Percentiles rank a stretch among this genome's conserved stretches.
Conservation (phyloP, 805 yeast genomes). For the Saturnispora ahearnii region DNA sequence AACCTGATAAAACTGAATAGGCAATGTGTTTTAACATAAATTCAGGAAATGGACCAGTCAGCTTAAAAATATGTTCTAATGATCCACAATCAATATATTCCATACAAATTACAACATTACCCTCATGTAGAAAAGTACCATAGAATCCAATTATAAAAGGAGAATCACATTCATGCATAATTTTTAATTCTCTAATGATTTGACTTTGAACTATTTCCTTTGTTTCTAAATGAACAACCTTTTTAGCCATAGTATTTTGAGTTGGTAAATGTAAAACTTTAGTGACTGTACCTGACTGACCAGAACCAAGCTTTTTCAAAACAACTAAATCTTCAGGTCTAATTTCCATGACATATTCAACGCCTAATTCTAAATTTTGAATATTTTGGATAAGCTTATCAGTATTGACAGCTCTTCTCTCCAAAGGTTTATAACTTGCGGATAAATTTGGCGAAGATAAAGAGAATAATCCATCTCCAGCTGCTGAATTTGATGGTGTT, state of each 20-base stretch:
- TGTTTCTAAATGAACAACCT: constrained; percentile 77
- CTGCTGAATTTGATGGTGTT: not conserved
- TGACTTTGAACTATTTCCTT: constrained; percentile 73
- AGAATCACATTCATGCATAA: constrained; percentile 81
- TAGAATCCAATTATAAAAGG: constrained; percentile 82
- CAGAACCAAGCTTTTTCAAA: constrained; percentile 76
- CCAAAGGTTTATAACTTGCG: constrained; percentile 20
- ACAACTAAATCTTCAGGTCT: constrained; percentile 62
- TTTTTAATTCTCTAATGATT: constrained; percentile 78
- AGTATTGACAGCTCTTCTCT: constrained; percentile 22
- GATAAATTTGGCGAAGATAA: not conserved
- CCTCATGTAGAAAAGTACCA: constrained; percentile 74
- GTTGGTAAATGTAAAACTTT: constrained; percentile 86
- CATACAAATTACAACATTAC: constrained; percentile 83
- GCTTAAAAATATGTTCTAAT: constrained; percentile 62
- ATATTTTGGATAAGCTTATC: constrained; percentile 35
- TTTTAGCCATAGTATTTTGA: constrained; percentile 82
- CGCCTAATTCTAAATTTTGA: constrained; percentile 42
- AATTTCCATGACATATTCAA: constrained; percentile 44
- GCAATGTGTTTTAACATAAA: constrained; percentile 65
- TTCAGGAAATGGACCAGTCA: constrained; percentile 58
- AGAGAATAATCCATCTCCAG: not conserved
- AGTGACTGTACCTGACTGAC: constrained; percentile 88
- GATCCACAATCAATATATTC: constrained; percentile 96
- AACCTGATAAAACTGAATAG: constrained; percentile 68